Evolutionary conservation across 768 basidiomycete species (phyloP).

Genomic region (Trametes maxima): DNA sequence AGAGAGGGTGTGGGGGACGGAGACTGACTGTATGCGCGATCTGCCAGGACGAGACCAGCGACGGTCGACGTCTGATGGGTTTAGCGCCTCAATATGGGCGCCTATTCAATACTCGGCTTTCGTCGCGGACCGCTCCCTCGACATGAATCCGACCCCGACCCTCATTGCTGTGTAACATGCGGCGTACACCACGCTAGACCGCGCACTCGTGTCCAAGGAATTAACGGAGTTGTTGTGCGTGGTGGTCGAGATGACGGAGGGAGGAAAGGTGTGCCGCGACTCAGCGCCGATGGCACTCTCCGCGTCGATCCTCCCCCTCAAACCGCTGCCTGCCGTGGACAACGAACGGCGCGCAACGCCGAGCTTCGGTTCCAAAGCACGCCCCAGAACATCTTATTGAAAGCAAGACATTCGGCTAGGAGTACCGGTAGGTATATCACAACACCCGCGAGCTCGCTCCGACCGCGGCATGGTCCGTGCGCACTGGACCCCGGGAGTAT

Average conservation of each 20-base stretch:
- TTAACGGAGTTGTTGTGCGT: too few relatives aligned
- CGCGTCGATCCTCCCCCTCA: too few relatives aligned
- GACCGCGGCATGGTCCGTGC: slow-evolving; percentile 54
- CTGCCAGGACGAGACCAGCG: background rate
- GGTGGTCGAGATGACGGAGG: too few relatives aligned
- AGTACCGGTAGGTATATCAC: too few relatives aligned
- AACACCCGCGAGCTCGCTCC: slow-evolving; percentile 8
- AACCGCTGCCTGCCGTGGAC: background rate
- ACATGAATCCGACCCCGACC: background rate
- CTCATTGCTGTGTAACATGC: slow-evolving; percentile 9
- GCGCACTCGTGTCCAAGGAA: background rate
- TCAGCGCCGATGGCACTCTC: too few relatives aligned
- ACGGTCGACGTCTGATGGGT: background rate
- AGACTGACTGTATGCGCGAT: slow-evolving; percentile 1
- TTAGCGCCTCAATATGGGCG: slow-evolving; percentile 13
- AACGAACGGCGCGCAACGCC: background rate
- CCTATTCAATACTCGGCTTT: slow-evolving; percentile 6
- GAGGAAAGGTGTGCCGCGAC: too few relatives aligned
- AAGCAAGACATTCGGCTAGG: too few relatives aligned
- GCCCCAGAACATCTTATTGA: too few relatives aligned
- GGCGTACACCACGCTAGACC: background rate
- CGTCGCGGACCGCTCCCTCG: background rate
- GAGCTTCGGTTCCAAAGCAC: background rate
- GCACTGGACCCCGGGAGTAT: slow-evolving; percentile 37
- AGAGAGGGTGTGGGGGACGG: background rate